These are phyloP conservation scores for Xylaria cubensis DNA, from an alignment of 495 filamentous ascomycete genomes.

Conservation along the genomic window DNA sequence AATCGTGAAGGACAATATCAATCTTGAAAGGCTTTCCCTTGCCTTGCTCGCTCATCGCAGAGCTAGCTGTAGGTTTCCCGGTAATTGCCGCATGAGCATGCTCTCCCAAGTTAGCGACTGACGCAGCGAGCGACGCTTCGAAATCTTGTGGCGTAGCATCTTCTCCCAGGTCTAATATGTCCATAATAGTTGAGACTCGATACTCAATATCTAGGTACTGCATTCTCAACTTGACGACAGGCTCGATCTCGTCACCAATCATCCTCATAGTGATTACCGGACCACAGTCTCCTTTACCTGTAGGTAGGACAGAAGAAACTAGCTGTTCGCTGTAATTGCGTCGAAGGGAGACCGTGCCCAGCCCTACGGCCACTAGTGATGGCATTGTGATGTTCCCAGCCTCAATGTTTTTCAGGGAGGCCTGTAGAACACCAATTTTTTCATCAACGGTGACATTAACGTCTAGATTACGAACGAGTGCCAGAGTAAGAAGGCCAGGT, in stretches of 20 bases:
- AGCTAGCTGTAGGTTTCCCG: slow-evolving; percentile 33
- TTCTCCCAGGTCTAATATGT: slow-evolving; percentile 72
- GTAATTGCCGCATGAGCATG: slow-evolving; percentile 55
- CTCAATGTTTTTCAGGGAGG: slow-evolving; percentile 66
- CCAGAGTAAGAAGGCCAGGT: slow-evolving; percentile 82
- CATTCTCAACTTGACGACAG: slow-evolving; percentile 84
- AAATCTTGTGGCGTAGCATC: slow-evolving; percentile 74
- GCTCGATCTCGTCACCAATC: slow-evolving; percentile 93
- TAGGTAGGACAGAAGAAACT: slow-evolving; percentile 52
- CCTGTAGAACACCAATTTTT: slow-evolving; percentile 67
- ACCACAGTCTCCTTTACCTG: slow-evolving; percentile 50
- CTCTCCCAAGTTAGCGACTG: slow-evolving; percentile 77
- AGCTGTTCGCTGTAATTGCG: slow-evolving; percentile 77
- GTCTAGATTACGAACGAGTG: slow-evolving; percentile 67
- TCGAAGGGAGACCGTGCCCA: slow-evolving; percentile 62
- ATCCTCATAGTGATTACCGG: slow-evolving; percentile 68
- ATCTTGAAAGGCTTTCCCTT: slow-evolving; percentile 63
- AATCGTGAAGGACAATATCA: slow-evolving; percentile 77
- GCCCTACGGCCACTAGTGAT: slow-evolving; percentile 74
- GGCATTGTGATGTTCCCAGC: slow-evolving; percentile 86
- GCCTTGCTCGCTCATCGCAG: slow-evolving; percentile 29
- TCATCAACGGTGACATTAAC: slow-evolving; percentile 64
- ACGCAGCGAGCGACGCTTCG: slow-evolving; percentile 76
- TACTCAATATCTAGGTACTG: slow-evolving; percentile 85
- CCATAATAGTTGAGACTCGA: slow-evolving; percentile 78